Conservation (phyloP, 2,329 filamentous ascomycete genomes). For the Paramyrothecium roridum region DNA sequence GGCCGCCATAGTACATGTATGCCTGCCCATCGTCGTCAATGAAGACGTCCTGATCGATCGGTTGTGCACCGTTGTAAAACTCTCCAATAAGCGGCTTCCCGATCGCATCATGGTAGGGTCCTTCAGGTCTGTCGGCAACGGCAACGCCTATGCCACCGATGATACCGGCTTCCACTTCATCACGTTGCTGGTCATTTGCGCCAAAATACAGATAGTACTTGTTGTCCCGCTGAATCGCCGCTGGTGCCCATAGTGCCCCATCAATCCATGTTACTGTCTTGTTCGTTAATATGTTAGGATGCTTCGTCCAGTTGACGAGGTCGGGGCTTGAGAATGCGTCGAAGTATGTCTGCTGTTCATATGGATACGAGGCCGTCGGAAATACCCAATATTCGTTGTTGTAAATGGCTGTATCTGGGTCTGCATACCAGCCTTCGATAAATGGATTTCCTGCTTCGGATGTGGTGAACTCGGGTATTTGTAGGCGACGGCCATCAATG, state of each 20-base stretch:
- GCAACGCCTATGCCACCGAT: constrained; percentile 36
- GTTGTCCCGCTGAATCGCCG: constrained; percentile 37
- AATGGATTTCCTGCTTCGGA: constrained; percentile 44
- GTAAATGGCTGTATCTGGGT: constrained; percentile 46
- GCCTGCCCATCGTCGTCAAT: constrained; percentile 39
- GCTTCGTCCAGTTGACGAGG: constrained; percentile 45
- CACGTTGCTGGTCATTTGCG: constrained; percentile 41
- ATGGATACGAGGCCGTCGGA: constrained; percentile 40
- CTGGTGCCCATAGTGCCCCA: constrained; percentile 45
- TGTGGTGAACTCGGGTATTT: constrained; percentile 31
- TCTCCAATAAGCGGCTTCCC: constrained; percentile 28
- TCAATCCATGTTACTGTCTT: constrained; percentile 35
- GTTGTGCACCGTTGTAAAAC: constrained; percentile 43
- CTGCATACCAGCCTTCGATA: constrained; percentile 47
- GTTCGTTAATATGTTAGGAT: constrained; percentile 35
- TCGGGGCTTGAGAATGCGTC: constrained; percentile 49
- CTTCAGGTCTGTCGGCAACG: constrained; percentile 27
- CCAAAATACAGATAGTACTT: constrained; percentile 49
- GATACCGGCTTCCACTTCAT: constrained; percentile 14
- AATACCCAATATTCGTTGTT: constrained; percentile 43
- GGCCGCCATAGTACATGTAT: constrained; percentile 38
- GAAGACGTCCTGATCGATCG: constrained; percentile 37
- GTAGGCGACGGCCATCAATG: too few relatives aligned
- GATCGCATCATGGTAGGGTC: constrained; percentile 30
- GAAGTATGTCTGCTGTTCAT: constrained; percentile 45